Conservation (phyloP, 169 alveolate species). For the Sarcocystis neurona region DNA sequence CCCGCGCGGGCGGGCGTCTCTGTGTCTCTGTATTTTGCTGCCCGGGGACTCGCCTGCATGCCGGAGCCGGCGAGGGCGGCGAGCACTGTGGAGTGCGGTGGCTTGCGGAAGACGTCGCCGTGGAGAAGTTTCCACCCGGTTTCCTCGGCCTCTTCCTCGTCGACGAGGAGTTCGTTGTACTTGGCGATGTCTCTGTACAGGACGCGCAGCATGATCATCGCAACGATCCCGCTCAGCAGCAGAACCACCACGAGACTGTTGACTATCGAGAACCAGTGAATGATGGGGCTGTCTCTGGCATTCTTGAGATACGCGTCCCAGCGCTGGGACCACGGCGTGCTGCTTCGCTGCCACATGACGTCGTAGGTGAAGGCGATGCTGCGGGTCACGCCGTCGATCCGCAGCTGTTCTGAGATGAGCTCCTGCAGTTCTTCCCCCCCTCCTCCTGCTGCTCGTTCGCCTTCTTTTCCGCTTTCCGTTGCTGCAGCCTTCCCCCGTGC, state of each 20-base stretch:
- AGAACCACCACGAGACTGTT: conserved; percentile 80
- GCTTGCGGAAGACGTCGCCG: conserved; percentile 90
- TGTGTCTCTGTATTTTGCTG: neutral
- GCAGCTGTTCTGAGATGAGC: neutral
- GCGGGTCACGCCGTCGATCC: neutral
- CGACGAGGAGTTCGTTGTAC: conserved; percentile 78
- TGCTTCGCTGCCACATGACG: conserved; percentile 77
- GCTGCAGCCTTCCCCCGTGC: no score
- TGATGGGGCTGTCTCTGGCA: conserved; percentile 72
- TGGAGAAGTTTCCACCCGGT: conserved; percentile 90
- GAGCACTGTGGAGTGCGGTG: conserved; percentile 78
- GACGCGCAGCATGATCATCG: conserved; percentile 82
- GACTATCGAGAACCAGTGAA: conserved; percentile 88
- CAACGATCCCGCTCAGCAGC: conserved; percentile 79
- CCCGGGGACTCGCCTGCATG: conserved; percentile 64
- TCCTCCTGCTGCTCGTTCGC: no score
- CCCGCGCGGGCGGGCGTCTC: neutral
- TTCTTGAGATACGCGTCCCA: conserved; percentile 85
- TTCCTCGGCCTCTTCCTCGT: conserved; percentile 81
- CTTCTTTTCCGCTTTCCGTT: no score
- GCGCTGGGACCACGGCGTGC: conserved; percentile 76
- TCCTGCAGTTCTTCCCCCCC: no score
- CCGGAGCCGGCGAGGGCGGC: conserved; percentile 87
- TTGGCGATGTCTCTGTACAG: conserved; percentile 82
- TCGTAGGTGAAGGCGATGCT: conserved; percentile 78